phyloP scores from a whole-genome alignment of 345 rosid species.

The Viola odorata region DNA sequence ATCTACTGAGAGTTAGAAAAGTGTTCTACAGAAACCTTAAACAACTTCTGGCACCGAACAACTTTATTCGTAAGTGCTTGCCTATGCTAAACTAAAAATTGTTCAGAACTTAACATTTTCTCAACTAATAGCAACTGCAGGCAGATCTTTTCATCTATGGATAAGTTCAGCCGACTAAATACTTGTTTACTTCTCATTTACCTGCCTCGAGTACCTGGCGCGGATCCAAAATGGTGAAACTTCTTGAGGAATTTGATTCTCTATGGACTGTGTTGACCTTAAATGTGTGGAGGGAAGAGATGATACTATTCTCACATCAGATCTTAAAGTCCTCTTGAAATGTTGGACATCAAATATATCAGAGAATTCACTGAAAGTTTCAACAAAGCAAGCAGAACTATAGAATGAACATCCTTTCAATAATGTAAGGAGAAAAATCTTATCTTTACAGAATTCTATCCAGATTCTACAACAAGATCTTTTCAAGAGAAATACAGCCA shows the following conservation, averaged over 20 bases:
- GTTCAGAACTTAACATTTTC: neutral
- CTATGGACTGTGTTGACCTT: slow-evolving; percentile 46
- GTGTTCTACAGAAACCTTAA: neutral
- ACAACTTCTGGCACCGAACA: neutral
- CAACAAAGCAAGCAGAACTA: neutral
- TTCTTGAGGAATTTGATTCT: slow-evolving; percentile 49
- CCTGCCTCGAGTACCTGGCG: slow-evolving; percentile 50
- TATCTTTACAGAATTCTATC: neutral
- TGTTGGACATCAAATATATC: slow-evolving; percentile 59
- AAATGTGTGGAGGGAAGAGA: slow-evolving; percentile 70
- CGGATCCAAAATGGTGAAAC: slow-evolving; percentile 71
- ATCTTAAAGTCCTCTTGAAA: slow-evolving; percentile 54
- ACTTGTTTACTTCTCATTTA: slow-evolving; percentile 3
- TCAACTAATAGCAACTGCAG: neutral
- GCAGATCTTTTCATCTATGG: too few species aligned
- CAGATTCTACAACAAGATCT: neutral
- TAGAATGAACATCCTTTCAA: neutral
- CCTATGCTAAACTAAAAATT: neutral
- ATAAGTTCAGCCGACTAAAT: too few species aligned
- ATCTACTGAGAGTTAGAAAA: neutral
- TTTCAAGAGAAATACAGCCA: neutral
- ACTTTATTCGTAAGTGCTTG: neutral
- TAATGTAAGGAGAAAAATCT: neutral
- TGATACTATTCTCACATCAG: slow-evolving; percentile 59
- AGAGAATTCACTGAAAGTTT: slow-evolving; percentile 51